phyloP scores from a whole-genome alignment of 75 land plant genomes.

The Pinus taeda region DNA sequence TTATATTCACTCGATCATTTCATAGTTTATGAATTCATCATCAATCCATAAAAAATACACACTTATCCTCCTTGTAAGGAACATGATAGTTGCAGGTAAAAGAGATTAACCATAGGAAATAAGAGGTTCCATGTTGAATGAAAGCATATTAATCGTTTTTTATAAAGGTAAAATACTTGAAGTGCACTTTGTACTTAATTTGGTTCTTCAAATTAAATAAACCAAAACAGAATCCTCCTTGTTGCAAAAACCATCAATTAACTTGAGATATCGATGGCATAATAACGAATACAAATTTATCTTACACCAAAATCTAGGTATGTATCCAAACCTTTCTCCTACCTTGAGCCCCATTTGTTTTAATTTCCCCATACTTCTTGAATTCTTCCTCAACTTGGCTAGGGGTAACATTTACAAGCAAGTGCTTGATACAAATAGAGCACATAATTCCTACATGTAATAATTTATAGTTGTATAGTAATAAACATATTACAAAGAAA shows the following conservation, averaged over 20 bases:
- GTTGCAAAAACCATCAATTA: conserved; percentile 15
- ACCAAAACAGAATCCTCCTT: conserved; percentile 53
- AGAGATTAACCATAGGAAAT: no score
- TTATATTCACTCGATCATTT: no score
- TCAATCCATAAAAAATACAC: no score
- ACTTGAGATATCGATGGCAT: not conserved
- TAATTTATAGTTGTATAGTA: not conserved
- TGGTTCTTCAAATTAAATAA: conserved; percentile 73
- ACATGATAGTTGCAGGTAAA: no score
- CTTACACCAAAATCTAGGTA: not conserved
- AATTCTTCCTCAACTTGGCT: conserved; percentile 33
- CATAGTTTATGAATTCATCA: no score
- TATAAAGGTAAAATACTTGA: conserved; percentile 32
- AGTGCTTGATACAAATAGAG: conserved; percentile 39
- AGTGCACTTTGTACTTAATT: conserved; percentile 47
- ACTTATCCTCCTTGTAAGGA: no score
- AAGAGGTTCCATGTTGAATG: no score
- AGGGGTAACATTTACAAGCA: conserved; percentile 29
- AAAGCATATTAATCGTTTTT: not conserved
- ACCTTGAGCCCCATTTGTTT: conserved; percentile 38
- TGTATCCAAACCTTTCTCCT: conserved; percentile 31
- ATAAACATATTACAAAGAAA: not conserved
- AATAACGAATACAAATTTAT: not conserved
- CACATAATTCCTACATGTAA: conserved; percentile 24
- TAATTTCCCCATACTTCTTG: conserved; percentile 51